Evolutionary conservation across 2,329 filamentous ascomycete species (phyloP).

Genomic region (Colletotrichum sp.): DNA sequence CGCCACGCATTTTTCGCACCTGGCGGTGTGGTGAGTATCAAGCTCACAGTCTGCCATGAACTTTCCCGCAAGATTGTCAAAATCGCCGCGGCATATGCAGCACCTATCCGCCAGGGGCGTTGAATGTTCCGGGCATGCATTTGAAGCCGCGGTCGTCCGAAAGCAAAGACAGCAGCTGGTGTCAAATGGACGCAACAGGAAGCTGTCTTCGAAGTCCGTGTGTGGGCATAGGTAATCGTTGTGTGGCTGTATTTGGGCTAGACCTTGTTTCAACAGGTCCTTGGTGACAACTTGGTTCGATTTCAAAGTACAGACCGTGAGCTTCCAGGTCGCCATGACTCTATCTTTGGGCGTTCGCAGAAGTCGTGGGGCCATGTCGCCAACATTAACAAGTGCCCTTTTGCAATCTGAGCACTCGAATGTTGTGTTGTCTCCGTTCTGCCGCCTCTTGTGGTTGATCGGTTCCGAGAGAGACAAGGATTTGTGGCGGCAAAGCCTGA

Average conservation of each 20-base stretch:
- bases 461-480: neutral
- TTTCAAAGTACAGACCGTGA: neutral
- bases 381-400: accelerated
- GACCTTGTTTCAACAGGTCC: neutral
- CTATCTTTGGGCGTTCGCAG: neutral
- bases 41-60: neutral
- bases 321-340: neutral
- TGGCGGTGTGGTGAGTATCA: neutral
- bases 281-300: neutral
- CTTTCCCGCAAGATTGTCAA: neutral
- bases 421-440: neutral
- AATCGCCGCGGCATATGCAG: neutral
- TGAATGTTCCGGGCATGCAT: neutral
- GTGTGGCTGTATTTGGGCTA: neutral
- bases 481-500: neutral
- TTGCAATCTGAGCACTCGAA: neutral
- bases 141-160: neutral
- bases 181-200: neutral
- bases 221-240: neutral
- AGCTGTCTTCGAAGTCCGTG: neutral
- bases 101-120: neutral
- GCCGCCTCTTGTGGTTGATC: neutral
- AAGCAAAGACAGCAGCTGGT: neutral
- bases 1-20: neutral
- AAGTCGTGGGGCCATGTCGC: neutral